A percentile compares a stretch with the other conserved stretches of the same genome.
Evolutionary conservation across 768 basidiomycete genomes (phyloP).

Genomic region (Gyrodon lividus): DNA sequence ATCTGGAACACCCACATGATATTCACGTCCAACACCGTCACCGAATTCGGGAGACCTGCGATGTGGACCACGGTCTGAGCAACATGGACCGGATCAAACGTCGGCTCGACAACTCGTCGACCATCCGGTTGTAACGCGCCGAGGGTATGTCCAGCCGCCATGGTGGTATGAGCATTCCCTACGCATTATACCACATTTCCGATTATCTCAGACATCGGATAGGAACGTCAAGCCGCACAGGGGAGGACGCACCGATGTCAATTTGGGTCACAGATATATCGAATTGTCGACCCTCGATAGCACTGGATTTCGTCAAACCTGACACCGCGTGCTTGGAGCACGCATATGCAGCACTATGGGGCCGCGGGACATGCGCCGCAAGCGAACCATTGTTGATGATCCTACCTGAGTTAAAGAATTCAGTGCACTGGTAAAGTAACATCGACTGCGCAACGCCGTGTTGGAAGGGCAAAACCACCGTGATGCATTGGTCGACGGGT

Average conservation of each 20-base stretch:
- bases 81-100: conserved; percentile 72
- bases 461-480: neutral
- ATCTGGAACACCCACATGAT: conserved; percentile 59
- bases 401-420: conserved; percentile 44
- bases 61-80: conserved; percentile 71
- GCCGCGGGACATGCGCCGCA: conserved; percentile 69
- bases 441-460: neutral
- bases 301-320: conserved; percentile 73
- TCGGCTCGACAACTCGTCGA: conserved; percentile 50
- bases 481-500: neutral
- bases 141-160: conserved; percentile 45
- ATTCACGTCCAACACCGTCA: conserved; percentile 67
- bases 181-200: neutral
- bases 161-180: conserved; percentile 72
- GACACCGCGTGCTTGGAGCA: conserved; percentile 78
- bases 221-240: neutral
- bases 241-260: conserved; percentile 60
- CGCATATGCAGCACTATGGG: conserved; percentile 63
- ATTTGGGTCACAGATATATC: conserved; percentile 79
- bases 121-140: conserved; percentile 75
- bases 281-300: conserved; percentile 72
- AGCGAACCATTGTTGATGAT: conserved; percentile 90
- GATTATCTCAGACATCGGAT: neutral
- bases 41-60: conserved; percentile 63
- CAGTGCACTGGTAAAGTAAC: neutral